These are phyloP conservation scores for Aspergillus ochraceus DNA, from an alignment of 2,329 filamentous ascomycete genomes.

Conservation along the genomic window DNA sequence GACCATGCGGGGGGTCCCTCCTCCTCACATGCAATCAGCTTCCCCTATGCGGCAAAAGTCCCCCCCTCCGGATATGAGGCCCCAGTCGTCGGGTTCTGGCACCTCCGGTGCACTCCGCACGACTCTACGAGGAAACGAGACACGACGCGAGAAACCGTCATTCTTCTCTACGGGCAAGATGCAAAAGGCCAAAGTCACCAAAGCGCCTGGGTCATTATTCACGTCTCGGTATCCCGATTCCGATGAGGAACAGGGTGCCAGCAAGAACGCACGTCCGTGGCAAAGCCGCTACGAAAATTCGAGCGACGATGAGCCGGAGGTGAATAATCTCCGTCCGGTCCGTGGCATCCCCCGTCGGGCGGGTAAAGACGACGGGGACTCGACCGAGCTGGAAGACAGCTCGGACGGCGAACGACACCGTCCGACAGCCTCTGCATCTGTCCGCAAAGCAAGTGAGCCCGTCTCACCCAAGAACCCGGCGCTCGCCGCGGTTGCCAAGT, in stretches of 20 bases:
- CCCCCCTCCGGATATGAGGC: constrained; percentile 53
- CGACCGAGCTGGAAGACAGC: constrained; percentile 62
- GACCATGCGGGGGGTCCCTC: constrained; percentile 64
- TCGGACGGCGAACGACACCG: constrained; percentile 50
- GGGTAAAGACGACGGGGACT: constrained; percentile 61
- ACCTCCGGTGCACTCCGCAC: constrained; percentile 43
- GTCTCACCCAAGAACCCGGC: constrained; percentile 28
- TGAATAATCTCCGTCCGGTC: constrained; percentile 51
- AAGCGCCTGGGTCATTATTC: constrained; percentile 26
- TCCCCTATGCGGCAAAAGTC: constrained; percentile 58
- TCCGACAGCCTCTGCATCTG: constrained; percentile 6
- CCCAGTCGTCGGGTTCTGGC: constrained; percentile 44
- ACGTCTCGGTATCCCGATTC: constrained; percentile 62
- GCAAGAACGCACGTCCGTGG: constrained; percentile 34
- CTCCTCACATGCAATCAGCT: constrained; percentile 40
- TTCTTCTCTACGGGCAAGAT: constrained; percentile 42
- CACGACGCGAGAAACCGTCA: constrained; percentile 43
- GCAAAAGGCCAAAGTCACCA: constrained; percentile 29
- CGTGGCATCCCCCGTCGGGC: constrained; percentile 60
- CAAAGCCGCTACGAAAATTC: constrained; percentile 68
- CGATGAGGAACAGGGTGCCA: constrained; percentile 58
- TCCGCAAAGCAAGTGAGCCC: constrained; percentile 18
- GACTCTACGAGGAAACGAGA: constrained; percentile 51
- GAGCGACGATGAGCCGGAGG: constrained; percentile 60
- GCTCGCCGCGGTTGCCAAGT: constrained; percentile 36